Evolutionary conservation across 345 rosid genomes (phyloP), one percentile per base, ranked within the genome.

Genomic region (Bruguiera sexangula): DNA sequence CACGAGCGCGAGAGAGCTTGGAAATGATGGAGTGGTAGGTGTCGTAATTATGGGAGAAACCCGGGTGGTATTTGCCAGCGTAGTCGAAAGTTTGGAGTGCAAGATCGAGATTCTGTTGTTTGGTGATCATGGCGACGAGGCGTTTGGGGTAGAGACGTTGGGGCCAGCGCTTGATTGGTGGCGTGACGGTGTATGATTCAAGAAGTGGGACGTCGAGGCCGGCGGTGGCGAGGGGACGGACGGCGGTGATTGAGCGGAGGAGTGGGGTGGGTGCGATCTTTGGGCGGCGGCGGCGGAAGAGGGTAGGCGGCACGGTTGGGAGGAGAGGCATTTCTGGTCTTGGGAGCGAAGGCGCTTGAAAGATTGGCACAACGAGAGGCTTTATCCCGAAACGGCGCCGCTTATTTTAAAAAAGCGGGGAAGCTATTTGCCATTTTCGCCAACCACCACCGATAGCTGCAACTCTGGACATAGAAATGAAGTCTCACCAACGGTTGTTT

Each of bases 111-210:
- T 87, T 88, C 60, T 91, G 92, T 62, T 91, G 96, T 75, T 86
- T 86, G 34, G 66, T 72, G 81, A 93, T 88, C 92, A 92, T 86
- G 63, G 85, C 85, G 69, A 74, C 81, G 5, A 93, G 82, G 61
- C 93, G 96, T 73, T 85, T 93, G 2, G 96, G 93, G 80, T 71
- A 81, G 67, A 93, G 96, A 70, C 82, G 82, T 68, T 83, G 80
- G 6, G 98, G 98, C 98, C 98, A 93, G 8, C 87, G 92, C 77
- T 82, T 86, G 78, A 93, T 83, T 65, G 96, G 97, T 0, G 96
- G 97, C 0, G 86, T 83, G 43, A 86, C 89, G 1, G 77, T 81
- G 82, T 68, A 80, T 57, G 85, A 81, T 67, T 78, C 60, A n/a
- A 65, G 75, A 54, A 80, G 81, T 27, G 78, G 30, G 51, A 34